Percentiles rank a stretch among this genome's conserved stretches.
Evolutionary conservation across 768 basidiomycete genomes (phyloP).

Genomic region (Lactarius psammicola): DNA sequence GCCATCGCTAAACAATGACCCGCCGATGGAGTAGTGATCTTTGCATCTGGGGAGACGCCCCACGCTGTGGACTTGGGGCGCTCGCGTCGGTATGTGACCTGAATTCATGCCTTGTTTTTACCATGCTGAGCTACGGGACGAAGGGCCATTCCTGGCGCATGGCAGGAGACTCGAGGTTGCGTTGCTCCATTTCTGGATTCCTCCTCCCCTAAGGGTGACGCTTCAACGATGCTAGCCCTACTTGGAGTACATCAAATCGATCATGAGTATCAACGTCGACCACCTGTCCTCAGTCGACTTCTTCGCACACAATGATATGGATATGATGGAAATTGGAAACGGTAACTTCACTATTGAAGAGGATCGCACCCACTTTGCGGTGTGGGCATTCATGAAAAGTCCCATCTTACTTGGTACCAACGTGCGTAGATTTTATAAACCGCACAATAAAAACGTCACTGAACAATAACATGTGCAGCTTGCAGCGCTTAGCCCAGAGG

Average conservation of each 20-base stretch:
- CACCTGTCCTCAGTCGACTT: conserved; percentile 46
- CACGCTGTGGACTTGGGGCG: conserved; percentile 61
- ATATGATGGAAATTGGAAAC: conserved; percentile 55
- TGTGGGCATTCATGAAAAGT: conserved; percentile 57
- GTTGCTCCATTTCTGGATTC: conserved; percentile 5
- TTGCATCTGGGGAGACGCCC: conserved; percentile 55
- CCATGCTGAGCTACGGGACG: neutral
- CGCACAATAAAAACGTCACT: neutral
- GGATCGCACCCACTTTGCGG: conserved; percentile 57
- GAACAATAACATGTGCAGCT: conserved; percentile 38
- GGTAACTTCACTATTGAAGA: conserved; percentile 49
- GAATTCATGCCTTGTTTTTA: neutral
- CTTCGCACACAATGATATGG: conserved; percentile 56
- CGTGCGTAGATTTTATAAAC: conserved; percentile 30
- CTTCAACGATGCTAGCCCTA: conserved; percentile 35
- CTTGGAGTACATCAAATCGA: conserved; percentile 49
- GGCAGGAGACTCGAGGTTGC: conserved; percentile 46
- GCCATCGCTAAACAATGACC: conserved; percentile 45
- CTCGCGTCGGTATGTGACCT: conserved; percentile 45
- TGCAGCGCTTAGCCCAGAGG: conserved; percentile 39
- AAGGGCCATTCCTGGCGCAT: conserved; percentile 57
- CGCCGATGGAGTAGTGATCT: conserved; percentile 50
- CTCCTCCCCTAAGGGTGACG: neutral
- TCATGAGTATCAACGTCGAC: conserved; percentile 45
- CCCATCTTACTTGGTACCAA: conserved; percentile 50